These are phyloP conservation scores for Corylus heterophylla DNA, from an alignment of 306 rosid species.

Conservation along the genomic window DNA sequence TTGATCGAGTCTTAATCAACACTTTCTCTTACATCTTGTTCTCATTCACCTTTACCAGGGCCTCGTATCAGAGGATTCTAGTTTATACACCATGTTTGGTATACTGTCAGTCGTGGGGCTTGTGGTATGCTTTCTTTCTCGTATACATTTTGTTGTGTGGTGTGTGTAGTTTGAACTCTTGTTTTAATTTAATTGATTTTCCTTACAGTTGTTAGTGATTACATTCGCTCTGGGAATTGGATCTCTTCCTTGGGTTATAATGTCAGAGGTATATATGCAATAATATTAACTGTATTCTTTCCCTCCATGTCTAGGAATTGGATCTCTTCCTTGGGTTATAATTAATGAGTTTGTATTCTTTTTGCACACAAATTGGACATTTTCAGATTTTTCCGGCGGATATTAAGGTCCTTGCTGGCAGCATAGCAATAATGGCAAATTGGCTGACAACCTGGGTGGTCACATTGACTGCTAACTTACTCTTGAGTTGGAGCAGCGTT, in stretches of 20 bases:
- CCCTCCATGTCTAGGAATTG: not conserved
- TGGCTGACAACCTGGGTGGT: conserved; percentile 59
- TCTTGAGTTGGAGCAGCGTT: conserved; percentile 71
- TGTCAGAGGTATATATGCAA: conserved; percentile 67
- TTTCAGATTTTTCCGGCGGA: conserved; percentile 74
- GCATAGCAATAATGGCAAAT: conserved; percentile 69
- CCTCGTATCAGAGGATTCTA: conserved; percentile 40
- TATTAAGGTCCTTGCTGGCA: conserved; percentile 83
- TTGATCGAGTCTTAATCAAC: conserved; percentile 8
- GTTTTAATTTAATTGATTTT: conserved; percentile 14
- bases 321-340: not conserved
- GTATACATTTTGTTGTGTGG: conserved; percentile 5
- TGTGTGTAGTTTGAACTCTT: not conserved
- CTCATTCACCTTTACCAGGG: conserved; percentile 38
- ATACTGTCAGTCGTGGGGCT: conserved; percentile 64
- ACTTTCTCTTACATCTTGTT: conserved; percentile 7
- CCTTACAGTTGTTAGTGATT: conserved; percentile 51
- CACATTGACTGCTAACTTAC: conserved; percentile 85
- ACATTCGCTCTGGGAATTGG: conserved; percentile 81
- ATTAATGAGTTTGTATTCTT: not conserved
- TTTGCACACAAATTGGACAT: not conserved
- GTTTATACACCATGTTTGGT: conserved; percentile 42
- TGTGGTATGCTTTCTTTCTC: conserved; percentile 52
- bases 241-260: conserved; percentile 87
- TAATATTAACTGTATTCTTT: not conserved